These are phyloP conservation scores for Peterozyma toletana DNA, from an alignment of 805 yeast genomes.

Conservation along the genomic window DNA sequence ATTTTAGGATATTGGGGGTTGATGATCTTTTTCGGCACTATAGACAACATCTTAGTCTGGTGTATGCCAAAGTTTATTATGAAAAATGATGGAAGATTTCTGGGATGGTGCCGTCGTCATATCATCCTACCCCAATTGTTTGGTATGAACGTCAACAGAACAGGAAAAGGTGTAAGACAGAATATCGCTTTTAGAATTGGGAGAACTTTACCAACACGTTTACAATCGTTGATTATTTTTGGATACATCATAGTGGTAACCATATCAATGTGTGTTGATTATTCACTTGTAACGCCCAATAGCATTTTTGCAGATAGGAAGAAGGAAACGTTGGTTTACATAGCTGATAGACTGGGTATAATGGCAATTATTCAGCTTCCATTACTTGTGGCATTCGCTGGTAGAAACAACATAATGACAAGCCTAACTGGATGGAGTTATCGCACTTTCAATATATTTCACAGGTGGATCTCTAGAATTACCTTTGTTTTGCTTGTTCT, in stretches of 20 bases:
- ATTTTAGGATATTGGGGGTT: slow-evolving; percentile 25
- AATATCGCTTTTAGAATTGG: slow-evolving; percentile 7
- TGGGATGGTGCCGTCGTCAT: slow-evolving; percentile 24
- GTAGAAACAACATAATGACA: slow-evolving; percentile 25
- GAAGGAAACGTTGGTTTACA: slow-evolving; percentile 21
- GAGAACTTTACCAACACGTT: slow-evolving; percentile 23
- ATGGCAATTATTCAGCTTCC: slow-evolving; percentile 31
- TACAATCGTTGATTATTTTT: slow-evolving; percentile 21
- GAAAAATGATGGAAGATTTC: slow-evolving; percentile 13
- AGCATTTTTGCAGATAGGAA: slow-evolving; percentile 21
- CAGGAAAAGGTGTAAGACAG: background rate
- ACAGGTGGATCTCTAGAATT: slow-evolving; percentile 33
- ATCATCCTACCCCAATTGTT: slow-evolving; percentile 24
- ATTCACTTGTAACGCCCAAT: slow-evolving; percentile 19
- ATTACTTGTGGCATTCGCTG: slow-evolving; percentile 24
- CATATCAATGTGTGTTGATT: slow-evolving; percentile 20
- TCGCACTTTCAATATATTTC: slow-evolving; percentile 27
- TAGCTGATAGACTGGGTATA: slow-evolving; percentile 42
- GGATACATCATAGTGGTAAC: slow-evolving; percentile 19
- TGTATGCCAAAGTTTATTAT: slow-evolving; percentile 23
- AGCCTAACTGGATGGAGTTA: slow-evolving; percentile 26
- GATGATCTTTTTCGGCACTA: slow-evolving; percentile 16
- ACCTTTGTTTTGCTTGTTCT: slow-evolving; percentile 27
- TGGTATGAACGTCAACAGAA: slow-evolving; percentile 4
- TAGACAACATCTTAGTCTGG: slow-evolving; percentile 25